Percentiles rank a stretch among this genome's conserved stretches.
Evolutionary conservation across 192 early-diverging fungal genomes (phyloP).

Genomic region (Coemansia umbellata): DNA sequence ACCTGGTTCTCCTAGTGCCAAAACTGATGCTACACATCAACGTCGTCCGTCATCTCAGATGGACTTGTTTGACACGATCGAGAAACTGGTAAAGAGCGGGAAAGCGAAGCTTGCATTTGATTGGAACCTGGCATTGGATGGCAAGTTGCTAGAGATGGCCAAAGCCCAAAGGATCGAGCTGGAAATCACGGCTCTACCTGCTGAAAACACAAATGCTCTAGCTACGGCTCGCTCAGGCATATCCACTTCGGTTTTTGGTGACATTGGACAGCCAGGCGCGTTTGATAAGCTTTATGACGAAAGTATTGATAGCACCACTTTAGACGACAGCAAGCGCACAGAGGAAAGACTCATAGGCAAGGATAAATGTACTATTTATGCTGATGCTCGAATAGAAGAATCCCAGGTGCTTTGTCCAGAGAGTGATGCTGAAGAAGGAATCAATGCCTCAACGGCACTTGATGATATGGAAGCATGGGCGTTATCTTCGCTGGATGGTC

Average conservation of each 20-base stretch:
- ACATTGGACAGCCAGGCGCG: constrained; percentile 38
- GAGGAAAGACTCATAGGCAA: too few relatives aligned
- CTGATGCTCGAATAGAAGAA: neutral
- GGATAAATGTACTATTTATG: too few relatives aligned
- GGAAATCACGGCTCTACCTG: constrained; percentile 2
- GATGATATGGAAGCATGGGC: constrained; percentile 11
- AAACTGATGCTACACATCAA: neutral
- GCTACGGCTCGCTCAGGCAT: neutral
- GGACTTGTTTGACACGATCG: constrained; percentile 31
- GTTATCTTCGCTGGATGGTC: constrained; percentile 10
- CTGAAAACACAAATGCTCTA: neutral
- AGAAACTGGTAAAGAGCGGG: constrained; percentile 32
- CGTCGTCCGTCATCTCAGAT: constrained; percentile 17
- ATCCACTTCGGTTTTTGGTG: constrained; percentile 21
- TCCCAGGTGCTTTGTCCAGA: constrained; percentile 6
- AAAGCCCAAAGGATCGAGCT: constrained; percentile 23
- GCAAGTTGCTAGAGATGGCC: constrained; percentile 17
- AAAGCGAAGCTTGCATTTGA: constrained; percentile 35
- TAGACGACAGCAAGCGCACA: too few relatives aligned
- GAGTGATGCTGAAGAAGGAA: constrained; percentile 14
- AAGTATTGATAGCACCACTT: too few relatives aligned
- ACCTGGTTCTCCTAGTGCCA: neutral
- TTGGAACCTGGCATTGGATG: constrained; percentile 24
- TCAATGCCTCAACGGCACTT: neutral
- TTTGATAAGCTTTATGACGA: constrained; percentile 44